These are phyloP conservation scores for Phalaenopsis equestris DNA, from an alignment of 106 monocot genomes.

Conservation along the genomic window DNA sequence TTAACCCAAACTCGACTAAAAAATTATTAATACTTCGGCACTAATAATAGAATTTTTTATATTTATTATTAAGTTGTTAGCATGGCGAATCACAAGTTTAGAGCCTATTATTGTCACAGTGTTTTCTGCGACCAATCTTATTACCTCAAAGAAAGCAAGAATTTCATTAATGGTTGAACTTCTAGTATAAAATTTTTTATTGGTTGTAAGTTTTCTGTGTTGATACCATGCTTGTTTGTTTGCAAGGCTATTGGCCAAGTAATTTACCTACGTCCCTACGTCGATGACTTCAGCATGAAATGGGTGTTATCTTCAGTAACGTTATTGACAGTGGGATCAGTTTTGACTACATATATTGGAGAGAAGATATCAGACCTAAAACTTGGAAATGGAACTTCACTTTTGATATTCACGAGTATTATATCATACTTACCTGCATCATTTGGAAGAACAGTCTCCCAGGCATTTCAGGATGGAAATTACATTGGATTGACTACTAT, in stretches of 20 bases:
- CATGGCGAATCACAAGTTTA: background rate
- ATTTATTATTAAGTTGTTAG: background rate
- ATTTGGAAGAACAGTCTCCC: conserved; percentile 81
- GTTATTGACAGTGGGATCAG: conserved; percentile 87
- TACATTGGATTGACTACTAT: conserved; percentile 76
- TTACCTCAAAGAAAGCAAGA: background rate
- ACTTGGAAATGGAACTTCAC: conserved; percentile 98
- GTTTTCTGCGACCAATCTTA: background rate
- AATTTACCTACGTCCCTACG: conserved; percentile 82
- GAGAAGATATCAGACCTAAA: conserved; percentile 98
- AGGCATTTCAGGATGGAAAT: conserved; percentile 95
- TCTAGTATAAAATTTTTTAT: background rate
- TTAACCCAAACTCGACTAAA: too few relatives aligned
- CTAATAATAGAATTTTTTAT: background rate
- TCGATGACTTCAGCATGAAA: conserved; percentile 81
- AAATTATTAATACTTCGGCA: background rate
- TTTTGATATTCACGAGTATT: conserved; percentile 95
- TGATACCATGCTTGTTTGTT: conserved; percentile 2
- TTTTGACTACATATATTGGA: conserved; percentile 88
- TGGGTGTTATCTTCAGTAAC: conserved; percentile 78
- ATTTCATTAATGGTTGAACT: background rate
- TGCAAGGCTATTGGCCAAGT: conserved; percentile 98
- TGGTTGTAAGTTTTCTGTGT: background rate
- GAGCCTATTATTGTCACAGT: background rate
- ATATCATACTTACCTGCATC: conserved; percentile 97